These are phyloP conservation scores for Phytophthora constricta DNA, from an alignment of 352 stramenopile species.

Conservation along the genomic window DNA sequence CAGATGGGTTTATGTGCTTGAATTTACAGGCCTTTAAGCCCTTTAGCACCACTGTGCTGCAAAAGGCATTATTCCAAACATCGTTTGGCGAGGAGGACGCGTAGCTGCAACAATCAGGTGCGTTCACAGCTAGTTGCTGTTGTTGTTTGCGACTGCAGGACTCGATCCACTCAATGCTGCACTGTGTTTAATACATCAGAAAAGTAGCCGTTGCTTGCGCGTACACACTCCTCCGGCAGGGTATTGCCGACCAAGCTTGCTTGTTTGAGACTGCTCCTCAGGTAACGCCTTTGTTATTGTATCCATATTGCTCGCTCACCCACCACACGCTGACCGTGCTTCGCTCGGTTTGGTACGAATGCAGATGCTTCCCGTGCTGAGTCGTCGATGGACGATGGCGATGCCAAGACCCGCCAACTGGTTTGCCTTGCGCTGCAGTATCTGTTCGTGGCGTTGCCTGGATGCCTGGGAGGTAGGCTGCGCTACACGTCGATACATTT, in stretches of 20 bases:
- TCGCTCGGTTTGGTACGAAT: constrained; percentile 1
- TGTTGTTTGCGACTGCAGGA: no score
- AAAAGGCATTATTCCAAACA: constrained; percentile 90
- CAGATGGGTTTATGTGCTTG: not conserved
- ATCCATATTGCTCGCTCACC: not conserved
- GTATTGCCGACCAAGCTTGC: constrained; percentile 71
- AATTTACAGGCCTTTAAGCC: constrained; percentile 61
- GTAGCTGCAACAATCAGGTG: constrained; percentile 88
- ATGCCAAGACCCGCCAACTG: constrained; percentile 90
- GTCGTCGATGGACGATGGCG: constrained; percentile 87
- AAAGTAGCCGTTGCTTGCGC: constrained; percentile 90
- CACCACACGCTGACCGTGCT: not conserved
- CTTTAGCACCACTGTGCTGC: constrained; percentile 63
- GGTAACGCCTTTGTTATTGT: constrained; percentile 33
- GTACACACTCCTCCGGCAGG: constrained; percentile 85
- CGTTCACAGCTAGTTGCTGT: not conserved
- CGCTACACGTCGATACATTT: constrained; percentile 23
- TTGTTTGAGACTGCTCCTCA: constrained; percentile 87
- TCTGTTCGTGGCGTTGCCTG: constrained; percentile 82
- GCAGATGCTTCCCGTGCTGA: constrained; percentile 89
- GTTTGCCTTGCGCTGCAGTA: constrained; percentile 90
- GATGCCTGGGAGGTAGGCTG: constrained; percentile 67
- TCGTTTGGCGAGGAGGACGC: constrained; percentile 88
- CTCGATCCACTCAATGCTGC: constrained; percentile 6
- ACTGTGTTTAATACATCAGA: constrained; percentile 37